Base-by-base conservation (phyloP, 352 stramenopile species). In the Peronospora belbahrii region DNA sequence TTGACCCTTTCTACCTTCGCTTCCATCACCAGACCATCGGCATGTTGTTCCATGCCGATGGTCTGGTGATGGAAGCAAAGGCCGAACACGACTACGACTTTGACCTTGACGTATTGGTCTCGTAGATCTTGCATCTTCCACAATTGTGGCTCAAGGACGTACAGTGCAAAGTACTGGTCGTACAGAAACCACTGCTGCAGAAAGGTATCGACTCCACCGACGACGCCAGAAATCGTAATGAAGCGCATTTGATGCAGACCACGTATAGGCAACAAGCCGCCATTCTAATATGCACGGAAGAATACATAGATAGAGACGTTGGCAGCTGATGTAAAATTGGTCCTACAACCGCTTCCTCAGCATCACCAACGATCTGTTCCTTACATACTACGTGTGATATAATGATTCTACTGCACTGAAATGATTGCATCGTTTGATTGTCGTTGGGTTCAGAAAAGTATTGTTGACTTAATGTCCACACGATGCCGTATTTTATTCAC, bases 281-380 rank as follows among this genome's bases (percentile, higher is more conserved):
- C 59, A 24, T 58, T 53, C 30, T 64, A 48, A 36, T 62, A 70
- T 31, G 66, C 48, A 9, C 27, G 37, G 17, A 71, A 60, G 37
- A 53, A 71, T 42, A 17, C 48, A 33, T 10, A 31, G 49, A 27
- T 62, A 24, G 30, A 68, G 25, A 5, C 53, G 36, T 28, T 38
- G 50, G 48, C n/a, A 71, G 47, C 6, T 44, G 52, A 67, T 56
- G 52, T 71, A 71, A 20, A 71, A 45, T 11, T 57, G 53, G 30
- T 71, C 62, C n/a, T 62, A 45, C 10, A 71, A 41, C 0, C 61
- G 61, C 9, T 41, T 41, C 6, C 28, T 41, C 35, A 41, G n/a
- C n/a, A n/a, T n/a, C n/a, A n/a, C n/a, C n/a, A n/a, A n/a, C n/a
- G n/a, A n/a, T n/a, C n/a, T n/a, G n/a, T n/a, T n/a, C n/a, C n/a